These are phyloP conservation scores for Lizanozyma gosingica DNA, from an alignment of 1,139 yeast genomes.

Conservation along the genomic window DNA sequence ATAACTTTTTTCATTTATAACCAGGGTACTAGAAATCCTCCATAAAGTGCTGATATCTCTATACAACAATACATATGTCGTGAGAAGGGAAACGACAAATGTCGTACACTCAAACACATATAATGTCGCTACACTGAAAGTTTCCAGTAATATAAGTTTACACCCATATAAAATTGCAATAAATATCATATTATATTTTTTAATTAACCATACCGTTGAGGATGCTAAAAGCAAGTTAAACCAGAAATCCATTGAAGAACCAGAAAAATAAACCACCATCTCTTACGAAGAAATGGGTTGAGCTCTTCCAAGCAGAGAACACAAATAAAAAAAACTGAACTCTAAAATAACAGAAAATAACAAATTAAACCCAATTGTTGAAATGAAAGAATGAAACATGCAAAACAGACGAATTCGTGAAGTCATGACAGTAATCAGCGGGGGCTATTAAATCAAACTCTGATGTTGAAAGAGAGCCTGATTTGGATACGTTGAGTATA, in stretches of 20 bases:
- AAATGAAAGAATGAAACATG: not conserved
- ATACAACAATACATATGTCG: no score
- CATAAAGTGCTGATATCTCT: no score
- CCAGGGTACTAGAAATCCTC: no score
- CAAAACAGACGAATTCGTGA: not conserved
- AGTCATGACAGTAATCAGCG: not conserved
- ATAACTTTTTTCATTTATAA: no score
- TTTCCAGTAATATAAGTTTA: no score
- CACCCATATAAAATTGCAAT: no score
- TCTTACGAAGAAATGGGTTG: not conserved
- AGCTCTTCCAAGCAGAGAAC: not conserved
- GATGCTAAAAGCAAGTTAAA: slow-evolving; percentile 13
- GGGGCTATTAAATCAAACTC: not conserved
- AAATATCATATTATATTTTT: no score
- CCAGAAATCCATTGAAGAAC: not conserved
- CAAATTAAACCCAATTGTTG: not conserved
- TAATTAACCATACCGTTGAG: slow-evolving; percentile 26
- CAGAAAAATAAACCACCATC: not conserved
- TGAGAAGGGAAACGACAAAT: no score
- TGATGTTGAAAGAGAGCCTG: not conserved
- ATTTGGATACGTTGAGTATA: not conserved
- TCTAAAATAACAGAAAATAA: not conserved
- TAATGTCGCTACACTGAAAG: no score
- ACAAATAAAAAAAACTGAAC: not conserved
- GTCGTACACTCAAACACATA: no score